Percentiles rank a stretch among this genome's conserved stretches.
Evolutionary conservation across 106 monocot genomes (phyloP).

Genomic region (Platanthera zijinensis): DNA sequence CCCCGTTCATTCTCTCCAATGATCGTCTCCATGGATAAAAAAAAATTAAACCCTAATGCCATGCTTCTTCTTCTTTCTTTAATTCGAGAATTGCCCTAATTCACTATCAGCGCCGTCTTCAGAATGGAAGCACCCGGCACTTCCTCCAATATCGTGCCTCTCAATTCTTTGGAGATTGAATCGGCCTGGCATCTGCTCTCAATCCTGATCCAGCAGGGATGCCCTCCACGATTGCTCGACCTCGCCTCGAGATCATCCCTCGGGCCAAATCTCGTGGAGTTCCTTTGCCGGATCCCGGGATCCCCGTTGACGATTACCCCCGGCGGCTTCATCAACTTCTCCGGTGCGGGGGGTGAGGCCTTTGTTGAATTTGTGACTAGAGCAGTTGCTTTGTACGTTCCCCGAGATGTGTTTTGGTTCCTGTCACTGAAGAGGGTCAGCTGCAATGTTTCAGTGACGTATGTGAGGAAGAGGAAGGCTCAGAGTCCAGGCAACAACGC

Average conservation of each 20-base stretch:
- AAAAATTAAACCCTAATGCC: background rate
- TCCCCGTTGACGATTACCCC: conserved; percentile 40
- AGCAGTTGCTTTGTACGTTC: conserved; percentile 4
- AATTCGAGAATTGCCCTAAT: background rate
- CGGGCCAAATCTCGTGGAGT: conserved; percentile 28
- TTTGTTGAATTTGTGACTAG: conserved; percentile 22
- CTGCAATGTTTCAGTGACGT: conserved; percentile 10
- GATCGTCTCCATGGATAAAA: background rate
- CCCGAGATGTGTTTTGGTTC: conserved; percentile 14
- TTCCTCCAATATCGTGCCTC: background rate
- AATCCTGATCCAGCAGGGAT: conserved; percentile 41
- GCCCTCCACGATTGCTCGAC: conserved; percentile 36
- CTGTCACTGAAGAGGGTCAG: conserved; percentile 13
- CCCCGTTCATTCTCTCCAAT: background rate
- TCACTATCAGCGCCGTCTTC: background rate
- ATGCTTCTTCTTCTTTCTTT: background rate
- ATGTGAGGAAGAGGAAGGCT: conserved; percentile 47
- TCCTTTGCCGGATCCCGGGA: conserved; percentile 48
- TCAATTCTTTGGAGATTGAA: conserved; percentile 23
- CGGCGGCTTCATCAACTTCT: conserved; percentile 30
- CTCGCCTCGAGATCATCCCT: conserved; percentile 21
- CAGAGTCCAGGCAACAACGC: conserved; percentile 3
- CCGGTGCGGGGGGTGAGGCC: conserved; percentile 17
- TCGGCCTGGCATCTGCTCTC: conserved; percentile 65
- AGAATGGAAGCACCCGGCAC: background rate